Conservation (phyloP, 805 yeast species). For the Candida palmyrensis region DNA sequence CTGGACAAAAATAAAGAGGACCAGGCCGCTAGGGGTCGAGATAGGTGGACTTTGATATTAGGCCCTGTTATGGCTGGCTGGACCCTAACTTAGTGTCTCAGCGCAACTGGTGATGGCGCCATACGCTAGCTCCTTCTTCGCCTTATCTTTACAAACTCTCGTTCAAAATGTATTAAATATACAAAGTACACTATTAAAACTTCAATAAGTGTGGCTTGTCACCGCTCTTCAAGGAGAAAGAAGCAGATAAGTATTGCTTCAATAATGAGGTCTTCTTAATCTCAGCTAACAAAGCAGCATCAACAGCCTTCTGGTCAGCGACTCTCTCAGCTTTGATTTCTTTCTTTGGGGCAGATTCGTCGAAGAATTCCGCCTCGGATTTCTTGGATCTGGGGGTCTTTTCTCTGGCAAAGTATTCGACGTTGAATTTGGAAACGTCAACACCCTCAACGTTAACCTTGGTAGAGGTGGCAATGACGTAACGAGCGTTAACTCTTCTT, state of each 20-base stretch:
- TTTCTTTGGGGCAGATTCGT: constrained; percentile 70
- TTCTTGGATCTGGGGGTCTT: constrained; percentile 75
- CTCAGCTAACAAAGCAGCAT: constrained; percentile 85
- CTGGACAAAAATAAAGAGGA: neutral
- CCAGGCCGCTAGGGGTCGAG: neutral
- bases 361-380: constrained; percentile 90
- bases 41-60: too few species aligned
- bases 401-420: constrained; percentile 95
- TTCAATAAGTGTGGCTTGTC: constrained; percentile 98
- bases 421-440: constrained; percentile 87
- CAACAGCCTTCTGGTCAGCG: constrained; percentile 94
- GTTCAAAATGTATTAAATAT: constrained; percentile 23
- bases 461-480: constrained; percentile 98
- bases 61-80: too few species aligned
- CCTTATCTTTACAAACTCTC: constrained; percentile 2
- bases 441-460: constrained; percentile 73
- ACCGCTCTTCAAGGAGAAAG: constrained; percentile 96
- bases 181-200: constrained; percentile 57
- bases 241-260: constrained; percentile 91
- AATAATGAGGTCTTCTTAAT: constrained; percentile 96
- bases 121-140: neutral
- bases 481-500: constrained; percentile 98
- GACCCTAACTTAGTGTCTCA: too few species aligned
- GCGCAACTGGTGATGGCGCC: too few species aligned
- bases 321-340: constrained; percentile 90